phyloP scores from a whole-genome alignment of 805 yeast genomes.

The Pichia kluyveri region DNA sequence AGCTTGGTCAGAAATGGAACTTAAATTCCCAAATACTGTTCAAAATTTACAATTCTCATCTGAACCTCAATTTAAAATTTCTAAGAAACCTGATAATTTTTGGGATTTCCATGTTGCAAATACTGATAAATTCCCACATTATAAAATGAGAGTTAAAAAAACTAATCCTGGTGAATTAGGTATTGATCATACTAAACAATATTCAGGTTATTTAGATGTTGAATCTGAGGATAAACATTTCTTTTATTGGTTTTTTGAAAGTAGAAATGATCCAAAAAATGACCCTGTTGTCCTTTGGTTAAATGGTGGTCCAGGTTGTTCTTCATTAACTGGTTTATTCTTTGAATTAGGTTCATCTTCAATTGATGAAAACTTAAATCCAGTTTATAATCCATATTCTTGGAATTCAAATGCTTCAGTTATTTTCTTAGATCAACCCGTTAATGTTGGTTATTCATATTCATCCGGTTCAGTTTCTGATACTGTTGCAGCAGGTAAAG shows the following conservation, averaged over 20 bases:
- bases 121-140: slow-evolving; percentile 31
- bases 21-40: slow-evolving; percentile 49
- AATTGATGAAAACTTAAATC: slow-evolving; percentile 53
- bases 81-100: slow-evolving; percentile 24
- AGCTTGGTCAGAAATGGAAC: slow-evolving; percentile 57
- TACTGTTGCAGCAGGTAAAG: slow-evolving; percentile 79
- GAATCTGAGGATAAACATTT: slow-evolving; percentile 71
- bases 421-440: slow-evolving; percentile 89
- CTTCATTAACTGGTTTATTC: slow-evolving; percentile 81
- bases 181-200: slow-evolving; percentile 58
- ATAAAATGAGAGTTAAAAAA: slow-evolving; percentile 40
- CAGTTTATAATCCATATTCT: slow-evolving; percentile 71
- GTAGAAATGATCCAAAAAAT: slow-evolving; percentile 74
- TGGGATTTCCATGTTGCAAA: slow-evolving; percentile 27
- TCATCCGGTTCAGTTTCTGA: slow-evolving; percentile 54
- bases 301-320: slow-evolving; percentile 96
- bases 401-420: slow-evolving; percentile 92
- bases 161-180: slow-evolving; percentile 42
- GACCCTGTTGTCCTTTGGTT: slow-evolving; percentile 87
- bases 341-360: slow-evolving; percentile 89
- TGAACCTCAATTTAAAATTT: slow-evolving; percentile 35
- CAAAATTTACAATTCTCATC: slow-evolving; percentile 40
- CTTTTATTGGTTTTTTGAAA: slow-evolving; percentile 90
- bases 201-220: slow-evolving; percentile 64
- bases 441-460: slow-evolving; percentile 85